Percentiles rank a stretch among this genome's conserved stretches.
phyloP scores from a whole-genome alignment of 495 filamentous ascomycete species.

The Penicillium goetzii region DNA sequence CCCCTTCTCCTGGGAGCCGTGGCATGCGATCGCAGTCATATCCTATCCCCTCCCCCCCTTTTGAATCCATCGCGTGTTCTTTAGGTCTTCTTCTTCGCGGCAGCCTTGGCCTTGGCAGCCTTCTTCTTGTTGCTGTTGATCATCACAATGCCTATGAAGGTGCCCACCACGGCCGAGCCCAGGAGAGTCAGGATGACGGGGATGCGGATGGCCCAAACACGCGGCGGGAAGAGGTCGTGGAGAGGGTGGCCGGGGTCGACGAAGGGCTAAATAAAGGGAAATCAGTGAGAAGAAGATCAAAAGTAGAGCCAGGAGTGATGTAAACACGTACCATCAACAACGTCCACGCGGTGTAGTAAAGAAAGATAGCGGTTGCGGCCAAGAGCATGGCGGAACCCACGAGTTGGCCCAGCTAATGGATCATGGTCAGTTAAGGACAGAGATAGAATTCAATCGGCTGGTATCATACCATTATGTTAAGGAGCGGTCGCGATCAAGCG shows the following conservation, averaged over 20 bases:
- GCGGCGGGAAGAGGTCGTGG: slow-evolving; percentile 92
- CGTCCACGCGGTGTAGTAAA: slow-evolving; percentile 99
- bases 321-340: slow-evolving; percentile 78
- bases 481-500: slow-evolving; percentile 15
- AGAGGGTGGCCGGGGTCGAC: slow-evolving; percentile 93
- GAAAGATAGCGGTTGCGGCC: slow-evolving; percentile 90
- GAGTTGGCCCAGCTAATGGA: slow-evolving; percentile 83
- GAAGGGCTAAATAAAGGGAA: slow-evolving; percentile 71
- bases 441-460: background rate
- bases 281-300: slow-evolving; percentile 13
- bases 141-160: slow-evolving; percentile 96
- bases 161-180: slow-evolving; percentile 91
- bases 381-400: slow-evolving; percentile 97
- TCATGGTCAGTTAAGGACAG: slow-evolving; percentile 12
- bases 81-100: slow-evolving; percentile 70
- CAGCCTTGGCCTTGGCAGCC: slow-evolving; percentile 86
- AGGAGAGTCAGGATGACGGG: slow-evolving; percentile 94
- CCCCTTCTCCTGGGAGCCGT: background rate
- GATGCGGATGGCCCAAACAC: slow-evolving; percentile 98
- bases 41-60: slow-evolving; percentile 8
- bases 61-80: slow-evolving; percentile 25
- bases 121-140: slow-evolving; percentile 98
- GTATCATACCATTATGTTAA: slow-evolving; percentile 35
- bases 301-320: background rate
- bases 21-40: slow-evolving; percentile 15